Percentiles rank a stretch among this genome's conserved stretches.
These are phyloP conservation scores for Xylaria sp. DNA, from an alignment of 2,329 filamentous ascomycete species.

Conservation along the genomic window DNA sequence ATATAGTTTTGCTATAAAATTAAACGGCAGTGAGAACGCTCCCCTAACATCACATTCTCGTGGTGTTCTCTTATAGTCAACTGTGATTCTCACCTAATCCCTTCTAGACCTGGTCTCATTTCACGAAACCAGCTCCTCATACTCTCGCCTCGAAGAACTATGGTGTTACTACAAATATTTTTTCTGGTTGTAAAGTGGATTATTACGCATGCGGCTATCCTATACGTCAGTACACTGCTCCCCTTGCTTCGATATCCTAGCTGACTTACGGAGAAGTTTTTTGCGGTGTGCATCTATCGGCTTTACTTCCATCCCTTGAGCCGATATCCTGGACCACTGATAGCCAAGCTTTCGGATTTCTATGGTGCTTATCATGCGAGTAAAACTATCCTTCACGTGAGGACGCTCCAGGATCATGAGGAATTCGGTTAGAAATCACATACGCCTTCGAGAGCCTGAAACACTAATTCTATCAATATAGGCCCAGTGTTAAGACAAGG, in stretches of 20 bases:
- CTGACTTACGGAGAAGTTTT: neutral
- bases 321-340: slow-evolving; percentile 7
- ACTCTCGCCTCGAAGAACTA: neutral
- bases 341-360: slow-evolving; percentile 13
- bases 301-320: slow-evolving; percentile 17
- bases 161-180: neutral
- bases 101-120: too few species aligned
- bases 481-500: slow-evolving; percentile 23
- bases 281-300: slow-evolving; percentile 9
- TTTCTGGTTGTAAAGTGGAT: neutral
- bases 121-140: neutral
- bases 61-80: neutral
- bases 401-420: slow-evolving; percentile 12
- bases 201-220: neutral
- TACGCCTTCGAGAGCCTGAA: neutral
- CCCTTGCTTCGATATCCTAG: neutral
- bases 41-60: neutral
- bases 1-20: neutral
- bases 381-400: slow-evolving; percentile 12
- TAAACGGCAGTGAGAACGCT: neutral
- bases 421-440: neutral
- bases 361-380: slow-evolving; percentile 14
- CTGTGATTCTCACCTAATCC: neutral
- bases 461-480: neutral
- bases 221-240: neutral